Conservation (phyloP, 192 early-diverging fungal genomes). For the Ambispora gerdemannii region DNA sequence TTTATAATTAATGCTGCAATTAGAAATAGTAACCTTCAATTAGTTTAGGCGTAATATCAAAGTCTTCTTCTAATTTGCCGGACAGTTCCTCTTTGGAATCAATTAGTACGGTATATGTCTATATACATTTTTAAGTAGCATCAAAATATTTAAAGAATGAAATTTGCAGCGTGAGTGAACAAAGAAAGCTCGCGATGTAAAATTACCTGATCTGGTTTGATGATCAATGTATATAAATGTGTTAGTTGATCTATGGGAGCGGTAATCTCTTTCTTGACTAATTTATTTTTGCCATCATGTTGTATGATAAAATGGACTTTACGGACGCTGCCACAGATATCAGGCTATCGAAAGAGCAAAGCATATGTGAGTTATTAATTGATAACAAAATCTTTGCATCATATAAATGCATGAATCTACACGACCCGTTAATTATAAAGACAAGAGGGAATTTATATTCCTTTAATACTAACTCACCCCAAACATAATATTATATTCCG, state of each 20-base stretch:
- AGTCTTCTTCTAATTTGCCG: conserved; percentile 77
- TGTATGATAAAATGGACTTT: conserved; percentile 95
- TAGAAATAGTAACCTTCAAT: conserved; percentile 39
- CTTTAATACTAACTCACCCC: conserved; percentile 39
- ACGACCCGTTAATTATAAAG: no score
- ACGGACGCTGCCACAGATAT: conserved; percentile 88
- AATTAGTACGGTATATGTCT: conserved; percentile 46
- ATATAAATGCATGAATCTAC: no score
- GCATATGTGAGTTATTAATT: no score
- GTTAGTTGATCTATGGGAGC: conserved; percentile 79
- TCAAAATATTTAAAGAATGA: conserved; percentile 49
- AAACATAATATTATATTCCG: conserved; percentile 79
- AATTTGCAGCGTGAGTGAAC: conserved; percentile 48
- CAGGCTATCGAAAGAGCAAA: conserved; percentile 69
- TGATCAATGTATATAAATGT: conserved; percentile 85
- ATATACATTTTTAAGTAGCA: no score
- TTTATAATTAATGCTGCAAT: not conserved
- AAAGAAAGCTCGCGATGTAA: conserved; percentile 43
- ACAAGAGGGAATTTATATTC: no score
- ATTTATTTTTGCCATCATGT: conserved; percentile 87
- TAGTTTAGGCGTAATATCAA: conserved; percentile 77
- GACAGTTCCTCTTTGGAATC: conserved; percentile 76
- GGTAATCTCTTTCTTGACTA: conserved; percentile 66
- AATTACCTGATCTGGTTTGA: conserved; percentile 61
- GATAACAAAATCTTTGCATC: no score